phyloP scores from a whole-genome alignment of 2,329 filamentous ascomycete genomes.

The Diaporthe ampelina region DNA sequence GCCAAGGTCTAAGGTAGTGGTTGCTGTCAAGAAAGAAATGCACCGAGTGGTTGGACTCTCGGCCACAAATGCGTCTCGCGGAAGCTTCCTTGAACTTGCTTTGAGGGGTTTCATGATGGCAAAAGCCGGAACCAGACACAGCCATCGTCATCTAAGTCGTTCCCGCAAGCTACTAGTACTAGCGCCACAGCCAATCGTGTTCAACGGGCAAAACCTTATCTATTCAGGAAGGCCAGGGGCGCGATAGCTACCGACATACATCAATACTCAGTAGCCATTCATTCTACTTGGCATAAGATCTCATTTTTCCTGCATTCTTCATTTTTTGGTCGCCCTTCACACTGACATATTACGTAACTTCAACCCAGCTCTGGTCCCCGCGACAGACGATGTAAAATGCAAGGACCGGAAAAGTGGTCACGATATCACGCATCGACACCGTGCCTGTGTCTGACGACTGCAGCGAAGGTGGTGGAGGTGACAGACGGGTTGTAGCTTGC shows the following conservation, averaged over 20 bases:
- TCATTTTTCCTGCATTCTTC: accelerated
- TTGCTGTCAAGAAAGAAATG: neutral
- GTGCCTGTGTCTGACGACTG: neutral
- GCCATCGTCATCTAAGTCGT: constrained; percentile 11
- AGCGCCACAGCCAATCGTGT: constrained; percentile 13
- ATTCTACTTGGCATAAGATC: too few species aligned
- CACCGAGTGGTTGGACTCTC: accelerated
- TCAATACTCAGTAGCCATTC: too few species aligned
- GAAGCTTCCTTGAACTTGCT: too few species aligned
- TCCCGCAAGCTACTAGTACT: constrained; percentile 1
- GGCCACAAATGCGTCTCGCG: neutral
- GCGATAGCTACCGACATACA: neutral
- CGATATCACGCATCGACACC: neutral
- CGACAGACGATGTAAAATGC: neutral
- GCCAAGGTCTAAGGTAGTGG: too few species aligned
- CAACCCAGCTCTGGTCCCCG: neutral
- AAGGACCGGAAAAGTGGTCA: neutral
- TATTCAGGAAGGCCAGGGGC: neutral
- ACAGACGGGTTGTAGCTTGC: too few species aligned
- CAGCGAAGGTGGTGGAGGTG: neutral
- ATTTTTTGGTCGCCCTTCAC: neutral
- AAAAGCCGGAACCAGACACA: neutral
- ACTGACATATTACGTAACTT: neutral
- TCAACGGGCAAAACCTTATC: constrained; percentile 22
- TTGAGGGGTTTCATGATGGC: too few species aligned